Base-by-base conservation (phyloP, 805 yeast genomes). In the Candida tammaniensis region DNA sequence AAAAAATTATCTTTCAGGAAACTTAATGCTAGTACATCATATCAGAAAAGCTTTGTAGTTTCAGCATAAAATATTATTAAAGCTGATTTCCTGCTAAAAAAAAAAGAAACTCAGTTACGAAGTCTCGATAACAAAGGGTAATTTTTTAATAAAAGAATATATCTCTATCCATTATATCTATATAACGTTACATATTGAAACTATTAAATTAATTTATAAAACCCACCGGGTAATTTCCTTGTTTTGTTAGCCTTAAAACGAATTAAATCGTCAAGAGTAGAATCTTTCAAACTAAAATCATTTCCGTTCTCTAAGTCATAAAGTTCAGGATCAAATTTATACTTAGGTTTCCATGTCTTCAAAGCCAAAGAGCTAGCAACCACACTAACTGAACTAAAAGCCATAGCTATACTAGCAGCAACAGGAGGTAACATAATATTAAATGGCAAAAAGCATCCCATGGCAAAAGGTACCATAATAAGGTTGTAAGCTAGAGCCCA, bases 361-460 rank as follows among this genome's bases (percentile, higher is more conserved):
- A 91, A 65, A 48, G 78, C 55, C 40, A 91, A 64, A 0, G 96
- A 87, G 42, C 85, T 84, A 29, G 82, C 49, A 17, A 93, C 89
- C 15, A 91, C 98, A 48, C 95, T 84, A 2, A 87, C 80, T 1
- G 96, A 86, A 44, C 96, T 86, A 49, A 87, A 70, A 0, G 96
- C 95, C 98, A 93, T 93, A 1, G 96, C 84, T 10, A 80, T 75
- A 26, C 93, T 87, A 1, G 98, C 98, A 52, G 86, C 76, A 54
- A 86, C 80, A 2, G 98, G 98, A 33, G 86, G 86, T 46, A 89
- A 61, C 35, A 82, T 74, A 31, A 86, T 68, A 23, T 84, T 81
- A 61, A 82, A 78, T 2, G 95, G 95, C 20, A 75, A 59, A 35
- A 91, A 68, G n/a, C 82, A 74, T 1, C 97, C 97, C 81, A 94